These are phyloP conservation scores for Tremella yokohamensis DNA, from an alignment of 768 basidiomycete genomes.

Conservation along the genomic window DNA sequence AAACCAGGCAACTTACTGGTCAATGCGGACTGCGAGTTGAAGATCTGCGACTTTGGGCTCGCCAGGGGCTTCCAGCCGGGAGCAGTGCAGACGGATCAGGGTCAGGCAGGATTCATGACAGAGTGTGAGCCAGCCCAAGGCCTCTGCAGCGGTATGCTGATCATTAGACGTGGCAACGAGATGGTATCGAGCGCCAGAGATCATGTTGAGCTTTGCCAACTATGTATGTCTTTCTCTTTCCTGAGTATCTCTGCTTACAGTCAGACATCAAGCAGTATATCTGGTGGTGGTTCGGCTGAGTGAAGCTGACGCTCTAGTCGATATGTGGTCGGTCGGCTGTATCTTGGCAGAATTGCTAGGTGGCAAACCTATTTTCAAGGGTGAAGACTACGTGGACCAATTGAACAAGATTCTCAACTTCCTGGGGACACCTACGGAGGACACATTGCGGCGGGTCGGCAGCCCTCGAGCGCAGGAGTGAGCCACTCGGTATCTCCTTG, in stretches of 20 bases:
- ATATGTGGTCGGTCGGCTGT: constrained; percentile 56
- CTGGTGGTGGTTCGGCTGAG: not conserved
- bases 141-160: constrained; percentile 4
- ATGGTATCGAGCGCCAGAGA: constrained; percentile 98
- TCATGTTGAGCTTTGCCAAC: constrained; percentile 75
- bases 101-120: constrained; percentile 83
- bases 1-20: constrained; percentile 91
- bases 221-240: constrained; percentile 55
- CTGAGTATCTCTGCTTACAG: constrained; percentile 8
- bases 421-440: constrained; percentile 95
- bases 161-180: constrained; percentile 70
- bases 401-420: constrained; percentile 96
- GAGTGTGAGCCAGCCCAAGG: constrained; percentile 62
- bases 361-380: constrained; percentile 54
- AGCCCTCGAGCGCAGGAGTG: constrained; percentile 67
- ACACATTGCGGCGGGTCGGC: constrained; percentile 91
- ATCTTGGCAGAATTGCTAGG: constrained; percentile 56
- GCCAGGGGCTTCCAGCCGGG: constrained; percentile 87
- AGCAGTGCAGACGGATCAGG: constrained; percentile 57
- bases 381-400: constrained; percentile 80
- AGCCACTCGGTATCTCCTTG: constrained; percentile 8
- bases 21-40: constrained; percentile 79
- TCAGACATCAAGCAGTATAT: constrained; percentile 53
- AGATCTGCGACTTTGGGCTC: constrained; percentile 96
- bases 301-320: constrained; percentile 53